A percentile compares a stretch with the other conserved stretches of the same genome.
Evolutionary conservation across 163 green algal species (phyloP).

Genomic region (Chloromonas sp.): DNA sequence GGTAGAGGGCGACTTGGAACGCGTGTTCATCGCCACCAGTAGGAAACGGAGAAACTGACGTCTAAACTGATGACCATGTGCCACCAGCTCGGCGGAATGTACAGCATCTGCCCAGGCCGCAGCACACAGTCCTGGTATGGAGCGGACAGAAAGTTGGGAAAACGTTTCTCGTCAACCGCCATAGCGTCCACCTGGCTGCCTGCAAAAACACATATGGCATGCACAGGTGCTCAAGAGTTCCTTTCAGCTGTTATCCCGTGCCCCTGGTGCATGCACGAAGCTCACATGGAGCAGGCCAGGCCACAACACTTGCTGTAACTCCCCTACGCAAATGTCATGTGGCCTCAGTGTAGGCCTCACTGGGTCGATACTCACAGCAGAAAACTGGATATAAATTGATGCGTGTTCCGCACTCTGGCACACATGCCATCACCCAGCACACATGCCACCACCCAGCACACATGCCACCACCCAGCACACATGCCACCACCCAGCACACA

Average conservation of each 20-base stretch:
- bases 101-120: constrained; percentile 62
- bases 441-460: neutral
- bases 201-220: neutral
- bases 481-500: neutral
- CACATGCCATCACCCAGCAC: too few species aligned
- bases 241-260: neutral
- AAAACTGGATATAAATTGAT: neutral
- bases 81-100: neutral
- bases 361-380: neutral
- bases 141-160: constrained; percentile 27
- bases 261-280: neutral
- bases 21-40: neutral
- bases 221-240: neutral
- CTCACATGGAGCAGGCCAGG: neutral
- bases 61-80: neutral
- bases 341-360: neutral
- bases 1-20: too few species aligned
- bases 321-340: neutral
- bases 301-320: neutral
- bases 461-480: neutral
- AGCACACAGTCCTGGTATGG: constrained; percentile 70
- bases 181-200: constrained; percentile 44
- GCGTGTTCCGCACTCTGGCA: too few species aligned
- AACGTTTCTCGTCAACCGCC: constrained; percentile 18
- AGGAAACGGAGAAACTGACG: neutral